phyloP scores from a whole-genome alignment of 768 basidiomycete species.

The Galerina marginata region DNA sequence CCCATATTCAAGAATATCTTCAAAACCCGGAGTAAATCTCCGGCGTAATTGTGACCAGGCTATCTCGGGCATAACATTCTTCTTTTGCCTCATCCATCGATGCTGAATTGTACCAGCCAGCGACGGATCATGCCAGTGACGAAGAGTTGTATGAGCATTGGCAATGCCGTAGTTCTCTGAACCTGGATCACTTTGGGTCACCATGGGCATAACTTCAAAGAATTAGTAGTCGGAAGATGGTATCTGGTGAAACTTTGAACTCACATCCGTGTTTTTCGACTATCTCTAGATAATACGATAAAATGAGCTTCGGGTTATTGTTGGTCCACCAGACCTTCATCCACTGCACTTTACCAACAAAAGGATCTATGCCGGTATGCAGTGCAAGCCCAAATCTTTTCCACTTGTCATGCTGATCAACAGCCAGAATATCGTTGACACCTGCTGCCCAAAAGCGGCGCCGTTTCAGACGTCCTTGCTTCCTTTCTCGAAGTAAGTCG shows the following conservation, averaged over 20 bases:
- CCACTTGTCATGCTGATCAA: constrained; percentile 44
- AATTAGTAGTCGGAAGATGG: background rate
- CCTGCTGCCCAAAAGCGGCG: constrained; percentile 8
- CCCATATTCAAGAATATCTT: constrained; percentile 39
- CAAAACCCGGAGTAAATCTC: constrained; percentile 42
- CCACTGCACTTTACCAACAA: constrained; percentile 33
- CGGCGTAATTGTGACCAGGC: constrained; percentile 40
- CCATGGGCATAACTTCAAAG: constrained; percentile 36
- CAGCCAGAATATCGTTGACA: constrained; percentile 33
- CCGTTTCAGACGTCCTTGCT: constrained; percentile 7
- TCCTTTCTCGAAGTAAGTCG: too few species aligned
- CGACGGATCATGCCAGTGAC: constrained; percentile 42
- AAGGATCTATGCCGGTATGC: constrained; percentile 38
- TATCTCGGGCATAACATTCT: constrained; percentile 45
- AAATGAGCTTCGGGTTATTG: constrained; percentile 32
- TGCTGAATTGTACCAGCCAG: constrained; percentile 37
- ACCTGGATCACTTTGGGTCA: constrained; percentile 50
- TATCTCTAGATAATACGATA: constrained; percentile 34
- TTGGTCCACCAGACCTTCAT: constrained; percentile 41
- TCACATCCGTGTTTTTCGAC: constrained; percentile 12
- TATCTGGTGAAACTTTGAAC: constrained; percentile 4
- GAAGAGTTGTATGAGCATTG: constrained; percentile 44
- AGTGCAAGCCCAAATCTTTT: constrained; percentile 37
- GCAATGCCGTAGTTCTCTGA: constrained; percentile 49
- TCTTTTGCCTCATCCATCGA: constrained; percentile 35